Base-by-base conservation (phyloP, 2,329 filamentous ascomycete genomes). In the Aureobasidium uvarum region DNA sequence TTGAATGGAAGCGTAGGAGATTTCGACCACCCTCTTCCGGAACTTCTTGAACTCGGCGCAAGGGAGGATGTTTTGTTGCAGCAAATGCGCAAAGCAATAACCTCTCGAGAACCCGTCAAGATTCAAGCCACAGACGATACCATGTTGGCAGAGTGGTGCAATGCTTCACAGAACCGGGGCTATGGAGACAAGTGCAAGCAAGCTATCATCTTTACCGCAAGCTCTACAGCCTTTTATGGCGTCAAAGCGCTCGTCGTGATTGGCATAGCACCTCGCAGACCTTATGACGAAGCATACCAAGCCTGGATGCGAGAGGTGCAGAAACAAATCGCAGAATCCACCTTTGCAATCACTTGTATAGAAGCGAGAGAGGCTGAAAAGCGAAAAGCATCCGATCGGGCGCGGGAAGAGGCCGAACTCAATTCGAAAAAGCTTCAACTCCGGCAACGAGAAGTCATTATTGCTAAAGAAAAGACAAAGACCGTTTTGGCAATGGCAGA, bases 211-310 rank as follows among this genome's bases (percentile, higher is more conserved):
- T 52, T 52, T 23, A 18, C 31, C 14, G 4, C 31, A 14, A 52
- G 50, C n/a, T 36, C 5, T 23, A 36, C 31, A 3, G 3, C 31
- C 6, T 52, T 52, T 3, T 31, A 52, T 1, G 7, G 10, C 20
- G 50, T 36, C 38, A n/a, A 20, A 3, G 66, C 62, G 8, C 11
- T 67, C 8, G 25, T 67, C 13, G 62, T 67, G 5, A 23, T 65
- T 1, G 66, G 66, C 5, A 16, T 67, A 8, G 60, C 64, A 33
- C 60, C 62, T 38, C 62, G 62, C n/a, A 67, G 63, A 45, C 56
- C 66, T 1, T 67, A 62, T 18, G 60, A 48, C 7, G 31, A 55
- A 1, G 55, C 43, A 16, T 63, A 67, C 25, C 39, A 56, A 18
- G 58, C 36, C 0, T 67, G 52, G 25, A 50, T 66, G 0, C 45